Evolutionary conservation across 2,329 filamentous ascomycete genomes (phyloP), one percentile per base, ranked within the genome.

Genomic region (Didymella sp.): DNA sequence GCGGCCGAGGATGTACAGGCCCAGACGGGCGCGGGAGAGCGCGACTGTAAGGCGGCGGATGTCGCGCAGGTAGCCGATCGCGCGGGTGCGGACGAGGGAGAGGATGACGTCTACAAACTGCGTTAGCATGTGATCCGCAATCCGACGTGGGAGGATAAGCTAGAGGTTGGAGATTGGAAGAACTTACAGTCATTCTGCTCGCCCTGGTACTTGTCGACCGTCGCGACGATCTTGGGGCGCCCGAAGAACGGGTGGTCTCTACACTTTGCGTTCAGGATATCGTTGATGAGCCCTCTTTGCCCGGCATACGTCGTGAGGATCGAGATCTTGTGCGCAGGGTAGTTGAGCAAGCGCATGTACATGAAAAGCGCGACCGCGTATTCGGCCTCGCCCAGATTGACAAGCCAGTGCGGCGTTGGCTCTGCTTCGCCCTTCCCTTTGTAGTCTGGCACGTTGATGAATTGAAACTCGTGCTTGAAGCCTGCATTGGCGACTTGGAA

Each of bases 171-270:
- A 25, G 7, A n/a, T 7, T 43, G 22, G 31, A 17, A n/a, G 31
- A n/a, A 86, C 90, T 83, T 83, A 95, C 91, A 98, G 72, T 99
- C 95, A 77, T 99, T 99, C 78, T 99, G 95, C 81, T 99, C 95
- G 74, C 95, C 96, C 80, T 99, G 95, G 72, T 98, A 99, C 76
- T 96, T 97, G 80, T 99, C 95, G 61, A 99, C 94, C 5, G 96
- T 99, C 3, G 91, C 93, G 25, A 99, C 91, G 50, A 90, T 89
- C 76, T 89, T 90, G 17, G 95, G 95, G 76, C 96, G 80, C 8
- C 94, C 93, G 77, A 99, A 99, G 19, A 98, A 80, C 2, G 87
- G 80, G 68, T 92, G 96, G 67, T 86, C 89, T 33, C 87, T 89
- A 76, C 95, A 99, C 56, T 95, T 85, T 72, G 96, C 91, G 13